Base-by-base conservation (phyloP, 495 filamentous ascomycete species). In the Aspergillus ostianus region DNA sequence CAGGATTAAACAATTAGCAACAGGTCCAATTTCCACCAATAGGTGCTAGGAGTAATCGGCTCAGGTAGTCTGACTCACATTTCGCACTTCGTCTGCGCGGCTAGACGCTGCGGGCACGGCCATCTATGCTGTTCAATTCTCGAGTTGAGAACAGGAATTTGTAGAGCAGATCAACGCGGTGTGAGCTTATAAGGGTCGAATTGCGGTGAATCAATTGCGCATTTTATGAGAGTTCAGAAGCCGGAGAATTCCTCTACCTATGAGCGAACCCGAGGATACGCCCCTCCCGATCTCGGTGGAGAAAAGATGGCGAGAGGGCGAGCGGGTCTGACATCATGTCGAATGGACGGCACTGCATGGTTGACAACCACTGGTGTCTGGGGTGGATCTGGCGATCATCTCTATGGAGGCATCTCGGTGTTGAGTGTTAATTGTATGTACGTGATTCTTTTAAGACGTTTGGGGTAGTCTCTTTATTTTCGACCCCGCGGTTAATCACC, bases 241-340 rank as follows among this genome's bases (percentile, higher is more conserved):
- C 13, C 36, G 36, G 36, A 41, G 13, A 15, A 41, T 15, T 10
- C 13, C 13, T 32, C 10, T 10, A 32, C 10, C 10, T 4, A 13
- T 41, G 36, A 62, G 82, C 85, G 59, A 85, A 78, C 12, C 80
- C 58, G 41, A 79, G 79, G 18, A 85, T 73, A 2, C 83, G 75
- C 71, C 79, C 36, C 36, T 41, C 36, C 36, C 36, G 36, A 41
- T 41, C 36, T 41, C 58, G 64, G 61, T 61, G 58, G 58, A 30
- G 23, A 18, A 12, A 23, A 52, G 60, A 75, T 73, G 60, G 72
- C 69, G 70, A 71, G 60, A 73, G 48, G 62, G 58, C 45, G 65
- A 52, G 60, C 63, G 18, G 26, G 53, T 54, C 58, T 75, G 70
- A 75, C 70, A 73, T 75, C 70, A 73, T 73, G 60, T 41, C 36